Conservation (phyloP, 805 yeast species). For the Komagataella kurtzmanii region DNA sequence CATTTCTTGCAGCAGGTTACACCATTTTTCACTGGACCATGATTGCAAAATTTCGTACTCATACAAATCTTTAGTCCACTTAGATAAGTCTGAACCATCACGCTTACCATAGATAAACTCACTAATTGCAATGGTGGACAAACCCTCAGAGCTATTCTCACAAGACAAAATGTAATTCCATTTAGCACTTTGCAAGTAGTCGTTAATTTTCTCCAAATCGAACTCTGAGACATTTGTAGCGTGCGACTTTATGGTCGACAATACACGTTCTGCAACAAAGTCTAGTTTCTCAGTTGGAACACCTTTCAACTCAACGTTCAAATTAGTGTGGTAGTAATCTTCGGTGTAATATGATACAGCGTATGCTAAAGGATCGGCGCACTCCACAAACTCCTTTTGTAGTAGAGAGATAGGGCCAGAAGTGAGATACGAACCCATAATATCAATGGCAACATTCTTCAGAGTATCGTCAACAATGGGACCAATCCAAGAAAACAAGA, state of each 20-base stretch:
- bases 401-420: conserved; percentile 69
- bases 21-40: conserved; percentile 68
- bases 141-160: conserved; percentile 47
- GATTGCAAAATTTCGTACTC: conserved; percentile 44
- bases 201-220: conserved; percentile 53
- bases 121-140: conserved; percentile 55
- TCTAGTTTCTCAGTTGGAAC: conserved; percentile 59
- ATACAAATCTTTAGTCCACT: conserved; percentile 37
- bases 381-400: conserved; percentile 60
- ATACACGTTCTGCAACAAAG: conserved; percentile 37
- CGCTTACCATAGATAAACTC: conserved; percentile 71
- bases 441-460: conserved; percentile 54
- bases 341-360: conserved; percentile 59
- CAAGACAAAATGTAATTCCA: conserved; percentile 46
- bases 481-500: conserved; percentile 70
- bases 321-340: conserved; percentile 51
- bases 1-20: conserved; percentile 31
- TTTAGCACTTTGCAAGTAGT: conserved; percentile 51
- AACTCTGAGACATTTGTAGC: conserved; percentile 27
- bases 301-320: conserved; percentile 47
- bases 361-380: conserved; percentile 71
- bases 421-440: conserved; percentile 62
- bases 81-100: conserved; percentile 42
- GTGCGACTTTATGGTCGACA: conserved; percentile 40
- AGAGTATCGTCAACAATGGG: conserved; percentile 42